Evolutionary conservation across 805 yeast species (phyloP), one percentile per base, ranked within the genome.

Genomic region (Clavispora carvajalis): DNA sequence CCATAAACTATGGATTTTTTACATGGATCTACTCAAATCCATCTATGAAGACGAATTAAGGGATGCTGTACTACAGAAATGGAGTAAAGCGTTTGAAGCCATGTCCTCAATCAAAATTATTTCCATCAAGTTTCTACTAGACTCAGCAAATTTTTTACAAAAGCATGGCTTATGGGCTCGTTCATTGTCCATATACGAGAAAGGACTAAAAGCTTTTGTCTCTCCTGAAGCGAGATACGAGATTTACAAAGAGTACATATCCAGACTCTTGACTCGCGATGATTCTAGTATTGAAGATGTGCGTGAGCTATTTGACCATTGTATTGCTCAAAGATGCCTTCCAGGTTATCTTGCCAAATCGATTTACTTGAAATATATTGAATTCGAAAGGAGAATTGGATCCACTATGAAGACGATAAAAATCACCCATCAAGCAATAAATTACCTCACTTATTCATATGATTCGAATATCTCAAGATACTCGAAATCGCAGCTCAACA

Each of bases 271-370:
- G 3, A 51, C 45, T 18, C 37, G 38, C 16, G 33, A 34, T 3
- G 31, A 36, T 25, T 7, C 25, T 2, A 16, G 30, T 19, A 28
- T 38, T 1, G 66, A 63, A 31, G 44, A 66, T 23, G 60, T 85
- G 5, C 65, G 95, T 26, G 95, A 85, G 42, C 53, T 84, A 12
- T 89, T 85, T 62, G 95, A 87, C 36, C 77, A 79, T 33, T 74
- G 88, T 5, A 49, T 85, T 4, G 67, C 37, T 12, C 23, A 45
- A 1, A 28, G 39, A 3, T 8, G 23, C 39, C 70, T 85, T 46
- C 83, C 85, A 0, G 56, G 54, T 2, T 40, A 69, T 17, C 52
- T 69, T n/a, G 65, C 73, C 34, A 73, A 74, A 41, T 57, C 77
- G 0, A 62, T 87, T 0, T 73, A 67, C 47, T 41, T 79, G 1